Base-by-base conservation (phyloP, 2,329 filamentous ascomycete genomes). In the Arthrinium phaeospermum region DNA sequence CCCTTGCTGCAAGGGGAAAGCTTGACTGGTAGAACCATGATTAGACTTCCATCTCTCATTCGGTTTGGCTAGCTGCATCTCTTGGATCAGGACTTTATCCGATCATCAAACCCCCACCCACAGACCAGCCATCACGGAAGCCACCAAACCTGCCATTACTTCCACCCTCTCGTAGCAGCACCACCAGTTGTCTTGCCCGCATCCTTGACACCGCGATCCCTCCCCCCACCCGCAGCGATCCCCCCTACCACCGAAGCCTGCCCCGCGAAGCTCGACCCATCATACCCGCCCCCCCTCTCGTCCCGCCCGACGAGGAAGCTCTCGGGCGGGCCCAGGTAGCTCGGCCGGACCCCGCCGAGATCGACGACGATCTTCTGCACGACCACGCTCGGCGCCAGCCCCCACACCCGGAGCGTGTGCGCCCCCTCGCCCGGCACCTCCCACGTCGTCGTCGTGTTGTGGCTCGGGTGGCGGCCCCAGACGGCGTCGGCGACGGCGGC, bases 281-380 rank as follows among this genome's bases (percentile, higher is more conserved):
- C 79, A 71, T 82, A 82, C 22, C 68, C 72, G 10, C 84, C 84
- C 53, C 84, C 84, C 53, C 79, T 69, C 72, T 77, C 70, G 70
- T 86, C 84, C 30, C 83, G 78, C 0, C 85, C 85, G 1, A 85
- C 78, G 14, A 85, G 75, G 73, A 87, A 88, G 70, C 86, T 89
- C 83, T 89, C 87, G 0, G 88, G 88, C 4, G 89, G 88, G 0
- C 89, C 89, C 2, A 91, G 79, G 75, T 89, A 90, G 68, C 86
- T 89, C 22, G 83, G 79, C 71, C 87, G 80, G 1, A 89, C 84
- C 7, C 88, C 89, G 1, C 89, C 89, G 34, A 90, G 75, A 75
- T 91, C 83, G 10, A 91, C 75, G 0, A 91, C 82, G 49, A 90
- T 80, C 82, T 89, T 90, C 78, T 90, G 87, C 51, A 90, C 82